Base-by-base conservation (phyloP, 2,329 filamentous ascomycete genomes). In the Aspergillus nomiae region DNA sequence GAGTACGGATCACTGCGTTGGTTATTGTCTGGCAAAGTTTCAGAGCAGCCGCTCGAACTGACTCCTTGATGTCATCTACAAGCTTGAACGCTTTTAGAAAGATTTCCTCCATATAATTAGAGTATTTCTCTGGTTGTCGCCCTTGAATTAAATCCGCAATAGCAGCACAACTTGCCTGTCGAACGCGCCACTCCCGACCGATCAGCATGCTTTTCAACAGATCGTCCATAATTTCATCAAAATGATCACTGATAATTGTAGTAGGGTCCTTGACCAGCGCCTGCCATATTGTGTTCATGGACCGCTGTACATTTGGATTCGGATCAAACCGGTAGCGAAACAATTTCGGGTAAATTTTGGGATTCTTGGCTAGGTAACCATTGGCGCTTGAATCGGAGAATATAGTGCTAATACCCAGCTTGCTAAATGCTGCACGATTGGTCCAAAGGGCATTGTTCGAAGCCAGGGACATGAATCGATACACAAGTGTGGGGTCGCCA, bases 261-360 rank as follows among this genome's bases (percentile, higher is more conserved):
- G 87, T 89, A 1, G 92, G 87, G 70, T 98, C 93, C 73, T 96
- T 96, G 59, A 98, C 93, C n/a, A 99, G 81, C 0, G 94, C 90
- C 71, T 91, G 94, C 95, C 95, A 99, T 68, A 99, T 98, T 66
- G 96, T 92, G 62, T 96, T 94, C 95, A 99, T 99, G 0, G 94
- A 97, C 55, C 89, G 86, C 74, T 94, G 92, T 14, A 98, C 95
- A 67, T 96, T 97, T 2, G 89, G 85, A 73, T 97, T 98, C 0
- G 95, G 95, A 76, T 99, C 95, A 65, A 98, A 98, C 56, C 93
- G 86, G 78, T 98, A 99, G 55, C 95, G 87, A 78, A 90, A 99
- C 2, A 99, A 86, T 79, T 97, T 98, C 0, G 94, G 92, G 71
- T 97, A 98, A 19, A 99, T 86, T 76, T 96, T 97, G 0, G 94